A percentile compares a stretch with the other conserved stretches of the same genome.
These are phyloP conservation scores for Pleurotus citrinopileatus DNA, from an alignment of 768 basidiomycete genomes.

Conservation along the genomic window DNA sequence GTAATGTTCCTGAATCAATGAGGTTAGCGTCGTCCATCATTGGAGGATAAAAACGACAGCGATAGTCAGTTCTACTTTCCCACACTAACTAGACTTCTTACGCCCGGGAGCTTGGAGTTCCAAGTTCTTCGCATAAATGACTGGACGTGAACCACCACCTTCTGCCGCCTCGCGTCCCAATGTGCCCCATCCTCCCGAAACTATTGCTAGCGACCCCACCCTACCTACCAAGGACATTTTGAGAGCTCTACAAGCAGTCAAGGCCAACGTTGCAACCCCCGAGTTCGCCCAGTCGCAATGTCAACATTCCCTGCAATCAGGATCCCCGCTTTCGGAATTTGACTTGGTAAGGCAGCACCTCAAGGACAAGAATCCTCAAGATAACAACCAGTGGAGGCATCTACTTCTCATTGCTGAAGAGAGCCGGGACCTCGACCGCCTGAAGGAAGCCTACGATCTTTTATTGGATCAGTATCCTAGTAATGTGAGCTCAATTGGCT, in stretches of 20 bases:
- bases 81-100: too few relatives aligned
- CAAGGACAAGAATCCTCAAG: conserved; percentile 64
- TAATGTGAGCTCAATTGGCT: conserved; percentile 60
- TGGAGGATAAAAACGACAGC: conserved; percentile 11
- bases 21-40: conserved; percentile 8
- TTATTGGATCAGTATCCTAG: conserved; percentile 87
- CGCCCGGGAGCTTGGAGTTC: too few relatives aligned
- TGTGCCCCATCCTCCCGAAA: too few relatives aligned
- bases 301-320: conserved; percentile 20
- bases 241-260: conserved; percentile 7
- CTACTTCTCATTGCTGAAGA: conserved; percentile 76
- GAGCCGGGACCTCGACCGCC: conserved; percentile 73
- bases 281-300: conserved; percentile 24
- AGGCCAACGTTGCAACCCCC: conserved; percentile 11
- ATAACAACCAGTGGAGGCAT: conserved; percentile 76
- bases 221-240: conserved; percentile 12
- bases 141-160: too few relatives aligned
- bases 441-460: conserved; percentile 79
- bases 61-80: too few relatives aligned
- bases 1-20: conserved; percentile 24
- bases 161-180: too few relatives aligned
- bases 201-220: too few relatives aligned
- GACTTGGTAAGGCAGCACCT: conserved; percentile 60
- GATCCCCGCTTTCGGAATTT: conserved; percentile 61
- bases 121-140: too few relatives aligned